Percentiles rank a stretch among this genome's conserved stretches.
These are phyloP conservation scores for Penicillium macrosclerotiorum DNA, from an alignment of 495 filamentous ascomycete species.

Conservation along the genomic window DNA sequence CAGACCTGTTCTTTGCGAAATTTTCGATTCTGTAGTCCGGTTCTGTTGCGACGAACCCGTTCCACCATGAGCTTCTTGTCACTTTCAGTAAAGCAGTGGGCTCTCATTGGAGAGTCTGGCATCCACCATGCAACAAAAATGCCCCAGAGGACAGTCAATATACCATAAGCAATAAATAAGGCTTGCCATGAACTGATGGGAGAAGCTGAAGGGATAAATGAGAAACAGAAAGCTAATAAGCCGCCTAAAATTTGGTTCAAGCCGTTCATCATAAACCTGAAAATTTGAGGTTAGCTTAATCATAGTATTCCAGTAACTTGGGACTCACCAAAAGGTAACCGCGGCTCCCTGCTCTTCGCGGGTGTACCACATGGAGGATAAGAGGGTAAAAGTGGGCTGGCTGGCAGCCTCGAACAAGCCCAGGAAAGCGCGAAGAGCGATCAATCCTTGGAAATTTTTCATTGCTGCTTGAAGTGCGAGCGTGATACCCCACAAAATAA, in stretches of 20 bases:
- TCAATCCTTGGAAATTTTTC: constrained; percentile 52
- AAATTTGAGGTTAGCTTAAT: background rate
- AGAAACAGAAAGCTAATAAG: constrained; percentile 56
- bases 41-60: constrained; percentile 45
- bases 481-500: constrained; percentile 56
- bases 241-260: constrained; percentile 53
- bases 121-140: constrained; percentile 40
- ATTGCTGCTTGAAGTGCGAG: constrained; percentile 57
- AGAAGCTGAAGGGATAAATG: constrained; percentile 37
- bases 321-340: constrained; percentile 61
- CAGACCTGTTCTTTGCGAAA: constrained; percentile 46
- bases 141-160: constrained; percentile 48
- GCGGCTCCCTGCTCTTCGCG: constrained; percentile 61
- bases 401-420: constrained; percentile 66
- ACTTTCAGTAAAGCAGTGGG: constrained; percentile 41
- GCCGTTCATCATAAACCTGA: constrained; percentile 62
- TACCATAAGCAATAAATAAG: constrained; percentile 55
- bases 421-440: constrained; percentile 57
- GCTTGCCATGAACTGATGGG: constrained; percentile 53
- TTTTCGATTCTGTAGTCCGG: constrained; percentile 49
- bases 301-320: background rate
- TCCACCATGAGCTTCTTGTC: constrained; percentile 47
- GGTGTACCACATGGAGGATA: constrained; percentile 67
- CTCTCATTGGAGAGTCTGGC: constrained; percentile 48
- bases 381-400: constrained; percentile 53